Base-by-base conservation (phyloP, 768 basidiomycete genomes). In the Mycena pura region DNA sequence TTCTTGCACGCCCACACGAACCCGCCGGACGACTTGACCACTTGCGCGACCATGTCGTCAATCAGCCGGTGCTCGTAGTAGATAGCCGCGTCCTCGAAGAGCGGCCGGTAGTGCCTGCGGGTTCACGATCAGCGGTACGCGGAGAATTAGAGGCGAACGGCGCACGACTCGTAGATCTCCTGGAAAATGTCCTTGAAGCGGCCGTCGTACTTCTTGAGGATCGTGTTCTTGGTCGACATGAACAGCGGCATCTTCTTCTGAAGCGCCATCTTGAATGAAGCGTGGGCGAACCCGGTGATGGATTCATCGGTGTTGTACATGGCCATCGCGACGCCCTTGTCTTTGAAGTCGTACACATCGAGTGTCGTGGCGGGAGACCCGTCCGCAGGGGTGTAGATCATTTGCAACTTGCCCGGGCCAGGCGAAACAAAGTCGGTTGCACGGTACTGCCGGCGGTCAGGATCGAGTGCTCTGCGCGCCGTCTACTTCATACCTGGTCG, bases 291-390 rank as follows among this genome's bases (percentile, higher is more conserved):
- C 21, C 96, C 96, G 17, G 80, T 82, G 69, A 99, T 98, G 1
- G 92, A 95, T 90, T 96, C 95, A 66, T 98, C 95, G 6, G 95
- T 98, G 79, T 98, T 98, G 81, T 99, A 98, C 97, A 99, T 99
- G 72, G 89, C 85, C 85, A 99, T 86, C 5, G 95, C 96, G 29
- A 98, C 93, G 67, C 97, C 97, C 57, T 84, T 84, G 25, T 90
- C 93, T 75, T 92, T 88, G 82, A 98, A 99, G 77, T 98, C 90
- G 69, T 93, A 99, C 38, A 99, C 95, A 64, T 96, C 80, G 72
- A 98, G 76, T 14, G 79, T 79, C 10, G 86, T 90, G 38, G 79
- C 80, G 27, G 83, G 75, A n/a, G 85, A 80, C 14, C 95, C 93
- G 62, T 90, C 87, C 6, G 81, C 77, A 4, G 97, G 96, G 6